Percentiles rank a stretch among this genome's conserved stretches.
These are phyloP conservation scores for Ceratopteris richardii DNA, from an alignment of 75 land plant genomes.

Conservation along the genomic window DNA sequence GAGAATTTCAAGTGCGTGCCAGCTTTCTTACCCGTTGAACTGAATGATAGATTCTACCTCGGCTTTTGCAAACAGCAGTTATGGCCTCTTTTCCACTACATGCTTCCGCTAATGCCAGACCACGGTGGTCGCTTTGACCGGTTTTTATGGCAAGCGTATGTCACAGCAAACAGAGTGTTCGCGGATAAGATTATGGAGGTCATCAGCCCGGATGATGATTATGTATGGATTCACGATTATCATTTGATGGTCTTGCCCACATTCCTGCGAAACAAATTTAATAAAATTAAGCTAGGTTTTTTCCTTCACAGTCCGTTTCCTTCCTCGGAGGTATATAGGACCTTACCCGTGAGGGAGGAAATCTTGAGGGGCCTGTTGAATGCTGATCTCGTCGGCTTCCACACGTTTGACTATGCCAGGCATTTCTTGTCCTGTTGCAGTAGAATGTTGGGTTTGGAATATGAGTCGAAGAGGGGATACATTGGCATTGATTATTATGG, in stretches of 20 bases:
- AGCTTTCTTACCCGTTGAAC: slow-evolving; percentile 38
- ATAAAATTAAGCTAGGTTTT: slow-evolving; percentile 35
- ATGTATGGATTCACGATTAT: slow-evolving; percentile 45
- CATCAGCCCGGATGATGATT: slow-evolving; percentile 32
- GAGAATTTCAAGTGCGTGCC: slow-evolving; percentile 63
- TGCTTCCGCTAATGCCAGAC: slow-evolving; percentile 58
- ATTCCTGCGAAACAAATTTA: slow-evolving; percentile 35
- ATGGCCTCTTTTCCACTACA: slow-evolving; percentile 73
- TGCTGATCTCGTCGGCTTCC: slow-evolving; percentile 34
- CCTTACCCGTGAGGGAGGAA: slow-evolving; percentile 35
- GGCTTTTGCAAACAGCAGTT: slow-evolving; percentile 75
- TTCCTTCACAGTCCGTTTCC: slow-evolving; percentile 48
- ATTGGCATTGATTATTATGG: slow-evolving; percentile 50
- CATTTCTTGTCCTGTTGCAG: slow-evolving; percentile 41
- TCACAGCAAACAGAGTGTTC: slow-evolving; percentile 32
- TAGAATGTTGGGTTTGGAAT: slow-evolving; percentile 30
- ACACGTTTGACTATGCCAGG: slow-evolving; percentile 38
- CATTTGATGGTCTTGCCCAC: slow-evolving; percentile 47
- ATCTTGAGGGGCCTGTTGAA: slow-evolving; percentile 26
- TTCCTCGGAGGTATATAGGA: slow-evolving; percentile 38
- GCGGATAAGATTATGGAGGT: slow-evolving; percentile 28
- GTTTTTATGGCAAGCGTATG: slow-evolving; percentile 44
- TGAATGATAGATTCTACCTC: slow-evolving; percentile 43
- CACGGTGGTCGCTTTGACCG: slow-evolving; percentile 41
- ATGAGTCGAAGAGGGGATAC: slow-evolving; percentile 47